Base-by-base conservation (phyloP, 116 monocot genomes). In the Thalassia testudinum region DNA sequence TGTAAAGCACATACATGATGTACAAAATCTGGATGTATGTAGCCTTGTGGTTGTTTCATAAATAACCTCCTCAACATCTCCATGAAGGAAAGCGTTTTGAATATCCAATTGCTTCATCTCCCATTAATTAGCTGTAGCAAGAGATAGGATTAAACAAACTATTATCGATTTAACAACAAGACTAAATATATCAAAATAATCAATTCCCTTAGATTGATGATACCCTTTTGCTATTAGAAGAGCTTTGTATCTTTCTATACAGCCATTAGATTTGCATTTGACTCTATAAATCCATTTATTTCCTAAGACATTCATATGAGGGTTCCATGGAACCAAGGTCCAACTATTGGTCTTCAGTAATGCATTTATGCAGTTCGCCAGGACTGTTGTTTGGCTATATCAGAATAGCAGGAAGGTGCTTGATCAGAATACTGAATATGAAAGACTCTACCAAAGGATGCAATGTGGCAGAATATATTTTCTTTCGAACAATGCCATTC, bases 21-120 rank as follows among this genome's bases (percentile, higher is more conserved):
- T 5, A 37, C 37, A 19, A 10, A 4, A 3, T 5, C 7, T 20
- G 56, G 20, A 21, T 57, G 1, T 4, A 21, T 12, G 29, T 37
- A 57, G 2, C 56, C 56, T 42, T 16, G 56, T 2, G 38, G 56
- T 37, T 57, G 56, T 5, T 17, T 1, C 12, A 57, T 42, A 57
- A 5, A 38, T 42, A 13, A 21, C 13, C 12, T 38, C 40, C 2
- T 37, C 21, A 19, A 57, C 23, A 37, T 57, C 40, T 0, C 56
- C 56, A 57, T 57, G 18, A 1, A 57, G 29, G 21, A 57, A 57
- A 7, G 37, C 34, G 22, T 57, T 57, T 1, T 21, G 4, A 17
- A 11, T 5, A 48, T 48, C 47, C 47, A 48, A 20, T 5, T 48
- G 40, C 40, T 40, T 40, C 11, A 40, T 40, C 7, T 14, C 7